Evolutionary conservation across 345 rosid genomes (phyloP), one percentile per base, ranked within the genome.

Genomic region (Firmiana major): DNA sequence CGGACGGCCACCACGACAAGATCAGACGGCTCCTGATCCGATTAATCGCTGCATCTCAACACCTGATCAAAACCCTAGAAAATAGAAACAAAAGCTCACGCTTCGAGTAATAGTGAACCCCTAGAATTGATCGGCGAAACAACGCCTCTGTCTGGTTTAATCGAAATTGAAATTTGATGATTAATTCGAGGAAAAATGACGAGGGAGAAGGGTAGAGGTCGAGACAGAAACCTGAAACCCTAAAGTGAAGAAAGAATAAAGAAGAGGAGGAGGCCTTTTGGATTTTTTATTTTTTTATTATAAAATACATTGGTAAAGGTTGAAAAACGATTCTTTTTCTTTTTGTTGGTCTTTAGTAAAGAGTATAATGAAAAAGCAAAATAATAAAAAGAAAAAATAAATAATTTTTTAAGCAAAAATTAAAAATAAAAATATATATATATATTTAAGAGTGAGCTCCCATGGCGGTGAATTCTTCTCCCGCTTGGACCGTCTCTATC

Each of bases 21-120:
- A 88, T 86, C 89, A 87, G 84, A 85, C 84, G 65, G 79, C 79
- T 71, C 84, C 83, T 84, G 94, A 92, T 88, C 90, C 82, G 72
- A 80, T 63, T 48, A 62, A 54, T 49, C 36, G 69, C 54, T 69
- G 87, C 93, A 94, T 90, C 92, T 79, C 75, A 71, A 51, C 71
- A 64, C 60, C 74, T 9, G 53, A 83, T 64, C 65, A 59, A 55
- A 74, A 74, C 78, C 81, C 78, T 67, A 70, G 34, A 74, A 40
- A 40, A 42, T 21, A 4, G 21, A 57, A 62, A 10, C 21, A 55
- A 15, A 3, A 53, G 34, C 26, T 49, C 40, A 57, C 31, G 7
- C 26, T 15, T 63, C 13, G 28, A n/a, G n/a, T 21, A 11, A 15
- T 38, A 22, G 0, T 7, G 19, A 48, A 75, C 49, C 42, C 16